Conservation (phyloP, 495 filamentous ascomycete species). For the Thozetella sp. region DNA sequence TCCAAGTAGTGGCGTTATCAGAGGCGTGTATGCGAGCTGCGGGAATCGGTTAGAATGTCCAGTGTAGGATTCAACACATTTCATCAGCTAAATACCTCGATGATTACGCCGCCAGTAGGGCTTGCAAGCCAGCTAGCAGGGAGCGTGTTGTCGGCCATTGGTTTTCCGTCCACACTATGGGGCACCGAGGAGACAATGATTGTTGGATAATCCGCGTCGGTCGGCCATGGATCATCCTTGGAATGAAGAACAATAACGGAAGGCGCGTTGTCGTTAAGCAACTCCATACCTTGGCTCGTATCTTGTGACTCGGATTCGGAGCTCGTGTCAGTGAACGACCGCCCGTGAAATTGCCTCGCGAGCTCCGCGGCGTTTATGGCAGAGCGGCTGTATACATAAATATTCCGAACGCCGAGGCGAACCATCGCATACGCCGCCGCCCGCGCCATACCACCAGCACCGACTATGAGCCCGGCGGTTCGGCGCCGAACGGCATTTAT, state of each 20-base stretch:
- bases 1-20: constrained; percentile 63
- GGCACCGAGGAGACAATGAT: constrained; percentile 74
- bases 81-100: too few relatives aligned
- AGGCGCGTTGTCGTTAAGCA: too few relatives aligned
- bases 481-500: constrained; percentile 70
- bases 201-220: constrained; percentile 58
- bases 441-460: constrained; percentile 76
- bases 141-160: constrained; percentile 68
- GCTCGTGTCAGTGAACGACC: constrained; percentile 46
- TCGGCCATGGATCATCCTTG: constrained; percentile 61
- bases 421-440: constrained; percentile 78
- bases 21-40: constrained; percentile 68
- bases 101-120: constrained; percentile 69
- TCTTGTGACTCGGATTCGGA: too few relatives aligned
- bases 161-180: constrained; percentile 56
- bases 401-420: constrained; percentile 72
- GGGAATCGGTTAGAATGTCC: too few relatives aligned
- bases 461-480: constrained; percentile 68
- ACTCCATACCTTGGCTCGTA: too few relatives aligned
- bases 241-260: constrained; percentile 59
- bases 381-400: constrained; percentile 71
- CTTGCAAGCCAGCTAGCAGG: constrained; percentile 68
- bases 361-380: constrained; percentile 60
- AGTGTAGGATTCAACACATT: too few relatives aligned
- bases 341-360: constrained; percentile 62